Evolutionary conservation across 2,329 filamentous ascomycete species (phyloP).

Genomic region (Aspergillus ochraceoroseus): DNA sequence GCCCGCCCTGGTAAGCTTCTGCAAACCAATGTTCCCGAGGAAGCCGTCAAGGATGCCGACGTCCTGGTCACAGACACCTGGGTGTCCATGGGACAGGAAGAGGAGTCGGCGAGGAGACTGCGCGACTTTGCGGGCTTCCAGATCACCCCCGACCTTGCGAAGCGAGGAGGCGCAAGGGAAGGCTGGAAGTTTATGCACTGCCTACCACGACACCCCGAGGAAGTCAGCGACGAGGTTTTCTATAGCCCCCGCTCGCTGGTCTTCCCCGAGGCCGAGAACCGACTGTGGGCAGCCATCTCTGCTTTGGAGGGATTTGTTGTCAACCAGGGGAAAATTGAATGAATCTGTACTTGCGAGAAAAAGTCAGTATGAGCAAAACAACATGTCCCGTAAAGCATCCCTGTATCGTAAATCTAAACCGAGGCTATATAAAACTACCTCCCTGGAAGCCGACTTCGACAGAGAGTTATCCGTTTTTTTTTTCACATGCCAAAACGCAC

Average conservation of each 20-base stretch:
- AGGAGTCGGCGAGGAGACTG: constrained; percentile 69
- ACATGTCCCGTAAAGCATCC: no score
- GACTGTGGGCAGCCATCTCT: constrained; percentile 85
- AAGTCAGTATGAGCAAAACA: background rate
- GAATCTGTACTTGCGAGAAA: background rate
- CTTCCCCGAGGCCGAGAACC: constrained; percentile 91
- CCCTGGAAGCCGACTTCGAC: no score
- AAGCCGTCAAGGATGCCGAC: constrained; percentile 78
- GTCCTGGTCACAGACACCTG: constrained; percentile 95
- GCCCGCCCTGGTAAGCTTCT: constrained; percentile 60
- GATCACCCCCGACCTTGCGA: constrained; percentile 79
- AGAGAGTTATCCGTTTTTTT: background rate
- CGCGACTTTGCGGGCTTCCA: constrained; percentile 85
- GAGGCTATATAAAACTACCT: no score
- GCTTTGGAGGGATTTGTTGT: constrained; percentile 84
- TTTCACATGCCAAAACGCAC: constrained; percentile 11
- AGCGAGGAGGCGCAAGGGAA: constrained; percentile 76
- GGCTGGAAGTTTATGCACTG: constrained; percentile 99
- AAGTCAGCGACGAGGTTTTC: constrained; percentile 92
- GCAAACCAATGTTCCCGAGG: constrained; percentile 75
- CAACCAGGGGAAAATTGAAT: constrained; percentile 75
- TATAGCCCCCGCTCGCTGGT: constrained; percentile 81
- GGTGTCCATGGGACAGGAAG: constrained; percentile 97
- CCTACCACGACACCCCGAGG: constrained; percentile 82
- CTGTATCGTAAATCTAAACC: background rate